A percentile compares a stretch with the other conserved stretches of the same genome.
phyloP scores from a whole-genome alignment of 176 grass and related monocot species.

The Zizania latifolia region DNA sequence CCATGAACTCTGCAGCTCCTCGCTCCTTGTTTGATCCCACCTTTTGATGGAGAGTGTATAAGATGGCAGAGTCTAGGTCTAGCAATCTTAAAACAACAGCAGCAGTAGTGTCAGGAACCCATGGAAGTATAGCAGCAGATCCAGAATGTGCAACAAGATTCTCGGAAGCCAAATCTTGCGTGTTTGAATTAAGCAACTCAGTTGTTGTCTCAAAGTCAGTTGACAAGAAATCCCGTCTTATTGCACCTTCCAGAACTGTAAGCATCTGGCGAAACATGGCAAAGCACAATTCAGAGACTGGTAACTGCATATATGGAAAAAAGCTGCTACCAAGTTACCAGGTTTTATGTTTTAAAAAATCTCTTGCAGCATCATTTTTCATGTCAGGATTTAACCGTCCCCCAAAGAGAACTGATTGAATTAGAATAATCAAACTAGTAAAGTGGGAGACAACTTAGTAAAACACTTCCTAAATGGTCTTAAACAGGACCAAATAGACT shows the following conservation, averaged over 20 bases:
- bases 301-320: background rate
- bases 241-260: constrained; percentile 74
- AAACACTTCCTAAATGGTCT: background rate
- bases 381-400: background rate
- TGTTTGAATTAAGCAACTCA: constrained; percentile 59
- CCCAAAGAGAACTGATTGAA: background rate
- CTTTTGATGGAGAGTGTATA: constrained; percentile 53
- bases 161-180: constrained; percentile 17
- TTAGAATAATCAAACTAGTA: background rate
- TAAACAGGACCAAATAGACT: background rate
- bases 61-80: constrained; percentile 69
- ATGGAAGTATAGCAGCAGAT: constrained; percentile 69
- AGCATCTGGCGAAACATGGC: constrained; percentile 49
- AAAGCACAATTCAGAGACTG: background rate
- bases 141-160: constrained; percentile 32
- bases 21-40: constrained; percentile 48
- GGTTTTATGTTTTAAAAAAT: background rate
- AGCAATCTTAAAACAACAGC: constrained; percentile 79
- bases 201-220: constrained; percentile 67
- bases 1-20: constrained; percentile 49
- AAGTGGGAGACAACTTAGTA: background rate
- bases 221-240: constrained; percentile 67
- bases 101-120: constrained; percentile 62
- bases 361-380: background rate
- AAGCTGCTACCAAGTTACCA: background rate